phyloP scores from a whole-genome alignment of 2,329 filamentous ascomycete genomes.

The Xylaria sp. region DNA sequence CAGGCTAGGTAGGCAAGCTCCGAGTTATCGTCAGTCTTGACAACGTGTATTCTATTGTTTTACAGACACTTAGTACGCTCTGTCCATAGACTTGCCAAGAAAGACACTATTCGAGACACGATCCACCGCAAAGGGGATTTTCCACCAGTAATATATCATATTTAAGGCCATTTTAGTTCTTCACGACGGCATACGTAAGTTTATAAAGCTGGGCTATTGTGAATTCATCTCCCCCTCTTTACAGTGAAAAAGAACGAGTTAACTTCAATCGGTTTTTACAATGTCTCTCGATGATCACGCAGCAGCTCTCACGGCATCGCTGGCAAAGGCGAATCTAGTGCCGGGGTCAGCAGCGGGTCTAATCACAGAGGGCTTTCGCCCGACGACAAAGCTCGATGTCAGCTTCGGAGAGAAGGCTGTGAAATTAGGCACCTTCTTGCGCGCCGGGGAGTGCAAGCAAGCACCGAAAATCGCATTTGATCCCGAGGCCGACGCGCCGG shows the following conservation, averaged over 20 bases:
- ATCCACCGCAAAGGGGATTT: conserved; percentile 21
- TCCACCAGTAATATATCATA: conserved; percentile 28
- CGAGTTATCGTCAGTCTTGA: background rate
- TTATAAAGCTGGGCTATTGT: background rate
- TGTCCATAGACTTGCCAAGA: conserved; percentile 16
- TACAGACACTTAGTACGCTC: background rate
- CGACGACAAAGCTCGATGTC: conserved; percentile 48
- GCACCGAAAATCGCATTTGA: conserved; percentile 46
- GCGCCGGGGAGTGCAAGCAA: conserved; percentile 45
- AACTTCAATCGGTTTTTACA: background rate
- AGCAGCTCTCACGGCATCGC: conserved; percentile 38
- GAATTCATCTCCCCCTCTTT: background rate
- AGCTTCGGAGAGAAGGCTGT: conserved; percentile 44
- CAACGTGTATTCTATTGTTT: background rate
- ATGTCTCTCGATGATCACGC: conserved; percentile 35
- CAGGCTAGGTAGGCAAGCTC: background rate
- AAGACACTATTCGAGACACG: background rate
- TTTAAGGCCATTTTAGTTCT: background rate
- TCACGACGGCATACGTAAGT: background rate
- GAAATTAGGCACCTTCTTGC: conserved; percentile 48
- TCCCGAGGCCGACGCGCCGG: conserved; percentile 40
- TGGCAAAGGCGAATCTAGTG: conserved; percentile 47
- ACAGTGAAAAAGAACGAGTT: background rate
- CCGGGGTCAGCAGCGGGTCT: conserved; percentile 48
- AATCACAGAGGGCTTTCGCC: conserved; percentile 50